Base-by-base conservation (phyloP, 1,139 yeast genomes). In the Groenewaldozyma sp. region DNA sequence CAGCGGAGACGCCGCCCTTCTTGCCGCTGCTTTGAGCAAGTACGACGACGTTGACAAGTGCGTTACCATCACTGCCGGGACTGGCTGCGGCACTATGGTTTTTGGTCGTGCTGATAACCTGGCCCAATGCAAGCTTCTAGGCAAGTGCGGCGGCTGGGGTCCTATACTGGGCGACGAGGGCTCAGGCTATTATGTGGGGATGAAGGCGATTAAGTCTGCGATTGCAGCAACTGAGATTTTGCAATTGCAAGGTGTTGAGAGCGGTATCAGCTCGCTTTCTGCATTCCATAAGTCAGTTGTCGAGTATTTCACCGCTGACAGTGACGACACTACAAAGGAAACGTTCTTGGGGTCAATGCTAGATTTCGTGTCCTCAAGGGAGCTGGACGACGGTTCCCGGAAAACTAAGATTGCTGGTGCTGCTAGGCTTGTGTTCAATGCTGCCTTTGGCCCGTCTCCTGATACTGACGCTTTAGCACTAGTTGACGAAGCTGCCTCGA, bases 131-230 rank as follows among this genome's bases (percentile, higher is more conserved):
- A 42, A 41, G 20, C 32, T 37, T 22, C 24, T 49, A 16, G 54
- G 49, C 7, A 44, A 51, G 28, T 24, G 46, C 2, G 56, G 57
- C 18, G 58, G 58, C 10, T 51, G 47, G 45, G 58, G 58, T 18
- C 48, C 50, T 9, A 31, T 48, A 18, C 44, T 53, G 9, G 58
- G 58, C 7, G 58, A 53, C 34, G 54, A 53, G 35, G 58, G 57
- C 5, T 45, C 50, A 24, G 58, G 56, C 10, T 52, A 50, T 37
- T 47, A 48, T 37, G 46, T 53, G 24, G 58, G 58, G 9, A 31
- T 47, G 36, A 35, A 42, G 33, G 53, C 48, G 2, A 31, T 52
- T 26, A 45, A 48, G 38, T 31, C 28, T 13, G 38, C 44, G 13
- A 34, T 50, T 7, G 17, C 31, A 16, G 40, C 42, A 5, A 21